Evolutionary conservation across 1,139 yeast genomes (phyloP), one percentile per base, ranked within the genome.

Genomic region (Kodamaea suecica): DNA sequence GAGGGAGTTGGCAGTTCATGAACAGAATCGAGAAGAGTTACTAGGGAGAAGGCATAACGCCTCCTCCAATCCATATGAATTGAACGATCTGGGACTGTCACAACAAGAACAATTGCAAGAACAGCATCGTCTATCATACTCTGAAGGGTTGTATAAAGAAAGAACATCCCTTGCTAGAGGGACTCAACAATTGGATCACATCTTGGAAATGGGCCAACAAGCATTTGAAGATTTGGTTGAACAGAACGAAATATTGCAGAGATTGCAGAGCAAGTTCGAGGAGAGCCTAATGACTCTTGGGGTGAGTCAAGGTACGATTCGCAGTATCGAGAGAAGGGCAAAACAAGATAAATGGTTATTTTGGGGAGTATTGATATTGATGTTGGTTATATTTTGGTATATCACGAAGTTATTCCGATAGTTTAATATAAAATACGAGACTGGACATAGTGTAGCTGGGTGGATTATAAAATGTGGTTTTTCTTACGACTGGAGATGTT

Each of bases 321-420:
- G 86, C 38, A 72, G 76, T 42, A 84, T 92, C 30, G 95, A 88
- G 57, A 76, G 78, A 47, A 75, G 95, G 38, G 94, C 95, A n/a
- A 76, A 75, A 48, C 85, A 86, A 58, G 98, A 92, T 57, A 88
- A 88, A 56, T 76, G 88, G 73, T 66, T 92, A 26, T 94, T 92
- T 55, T 88, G 86, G 73, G 79, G 81, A 14, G 87, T 90, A 20
- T 77, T 85, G 4, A 38, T 75, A 2, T 44, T 82, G 21, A 74
- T 85, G 66, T 53, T 90, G 40, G 67, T 82, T 11, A 62, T 78
- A 17, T 85, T 90, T 63, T 87, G 81, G 63, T 73, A 77, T 42
- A 80, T 90, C 35, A 55, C 82, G 44, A 77, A 72, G 52, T 76
- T 80, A 69, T 70, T 90, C 40, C 70, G 84, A 9, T 38, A 31